Evolutionary conservation across 495 filamentous ascomycete genomes (phyloP), one percentile per base, ranked within the genome.

Genomic region (Rusavskia elegans): DNA sequence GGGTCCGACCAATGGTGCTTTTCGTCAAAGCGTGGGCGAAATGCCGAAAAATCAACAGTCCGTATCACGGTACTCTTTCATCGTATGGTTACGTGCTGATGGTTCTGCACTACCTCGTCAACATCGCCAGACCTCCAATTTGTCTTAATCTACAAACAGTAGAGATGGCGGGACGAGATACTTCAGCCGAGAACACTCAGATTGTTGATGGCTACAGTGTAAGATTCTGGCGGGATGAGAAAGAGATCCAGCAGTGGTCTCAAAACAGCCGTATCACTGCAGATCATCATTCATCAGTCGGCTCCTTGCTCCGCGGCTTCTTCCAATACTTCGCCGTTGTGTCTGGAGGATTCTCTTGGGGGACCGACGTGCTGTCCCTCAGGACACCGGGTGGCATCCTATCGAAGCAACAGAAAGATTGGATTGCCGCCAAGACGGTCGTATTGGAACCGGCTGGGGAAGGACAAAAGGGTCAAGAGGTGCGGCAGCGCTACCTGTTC

Each of bases 81-180:
- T 86, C 82, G 50, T 93, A 93, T 62, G 87, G 87, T 45, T 93
- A 88, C 64, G 84, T 87, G n/a, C 70, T 93, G 7, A 89, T 93
- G 84, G 81, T 86, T n/a, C 68, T 93, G n/a, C 87, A 93, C 61
- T 92, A 88, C 57, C 79, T 93, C 30, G 72, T 87, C 55, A 90
- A 93, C 58, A 61, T 92, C 50, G 83, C 77, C 14, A 65, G 75
- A 35, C 87, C 87, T 4, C 83, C 85, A 37, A 80, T 93, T n/a
- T 73, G 81, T 41, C 84, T 81, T 0, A 93, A 93, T 61, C 71
- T 93, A 9, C 87, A 92, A 62, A 59, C 68, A 51, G 35, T 61
- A 51, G 52, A 46, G 54, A 58, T 55, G 51, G 56, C 48, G 44
- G 52, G 29, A 25, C 44, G 23, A 35, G 48, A 49, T 30, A 55